phyloP scores from a whole-genome alignment of 805 yeast genomes.

The Candida loeiensis region DNA sequence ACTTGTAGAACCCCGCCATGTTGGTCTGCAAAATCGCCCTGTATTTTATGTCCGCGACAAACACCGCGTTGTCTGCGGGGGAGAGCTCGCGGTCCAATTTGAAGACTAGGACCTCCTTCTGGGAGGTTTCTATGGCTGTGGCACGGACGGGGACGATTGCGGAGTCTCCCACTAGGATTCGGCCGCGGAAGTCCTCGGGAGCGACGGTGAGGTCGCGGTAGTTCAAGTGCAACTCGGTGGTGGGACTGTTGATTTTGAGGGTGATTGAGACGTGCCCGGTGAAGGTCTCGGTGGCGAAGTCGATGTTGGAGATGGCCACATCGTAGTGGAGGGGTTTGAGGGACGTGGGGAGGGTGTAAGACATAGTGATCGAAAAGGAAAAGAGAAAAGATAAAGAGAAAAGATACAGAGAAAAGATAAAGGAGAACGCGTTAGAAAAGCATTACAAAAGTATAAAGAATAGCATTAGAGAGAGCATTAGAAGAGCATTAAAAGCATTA shows the following conservation, averaged over 20 bases:
- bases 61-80: conserved; percentile 12
- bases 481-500: too few relatives aligned
- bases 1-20: conserved; percentile 56
- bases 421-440: too few relatives aligned
- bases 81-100: conserved; percentile 42
- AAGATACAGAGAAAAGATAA: too few relatives aligned
- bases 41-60: conserved; percentile 32
- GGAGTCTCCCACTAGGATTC: conserved; percentile 18
- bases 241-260: conserved; percentile 40
- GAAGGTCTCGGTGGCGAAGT: conserved; percentile 43
- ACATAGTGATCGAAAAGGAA: too few relatives aligned
- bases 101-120: conserved; percentile 61
- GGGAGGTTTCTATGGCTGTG: conserved; percentile 30
- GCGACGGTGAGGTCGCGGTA: conserved; percentile 39
- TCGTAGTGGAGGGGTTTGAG: conserved; percentile 76
- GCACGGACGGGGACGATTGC: conserved; percentile 20
- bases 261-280: conserved; percentile 47
- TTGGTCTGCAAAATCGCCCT: conserved; percentile 48
- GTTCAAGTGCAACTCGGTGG: conserved; percentile 47
- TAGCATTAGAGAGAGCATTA: too few relatives aligned
- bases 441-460: too few relatives aligned
- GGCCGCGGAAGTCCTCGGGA: conserved; percentile 20
- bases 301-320: conserved; percentile 58
- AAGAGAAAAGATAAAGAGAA: too few relatives aligned
- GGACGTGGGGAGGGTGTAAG: too few relatives aligned